Conservation (phyloP, 768 basidiomycete genomes). For the Pholiota microspora region DNA sequence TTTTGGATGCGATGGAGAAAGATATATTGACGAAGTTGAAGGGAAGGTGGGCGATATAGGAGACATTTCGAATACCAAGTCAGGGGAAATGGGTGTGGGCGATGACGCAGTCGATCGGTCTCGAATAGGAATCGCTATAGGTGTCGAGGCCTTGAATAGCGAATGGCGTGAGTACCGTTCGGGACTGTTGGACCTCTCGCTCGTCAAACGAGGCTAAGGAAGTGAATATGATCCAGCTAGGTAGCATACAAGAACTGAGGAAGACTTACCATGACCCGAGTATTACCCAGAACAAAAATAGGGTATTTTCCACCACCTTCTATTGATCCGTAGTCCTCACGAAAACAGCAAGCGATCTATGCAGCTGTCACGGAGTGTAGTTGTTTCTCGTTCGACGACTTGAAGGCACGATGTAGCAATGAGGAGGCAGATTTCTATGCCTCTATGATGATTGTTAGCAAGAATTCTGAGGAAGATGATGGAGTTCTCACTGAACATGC, state of each 20-base stretch:
- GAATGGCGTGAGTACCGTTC: conserved; percentile 18
- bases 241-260: neutral
- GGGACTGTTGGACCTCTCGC: conserved; percentile 15
- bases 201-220: conserved; percentile 15
- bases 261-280: conserved; percentile 15
- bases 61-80: conserved; percentile 56
- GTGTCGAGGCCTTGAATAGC: conserved; percentile 31
- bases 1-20: conserved; percentile 17
- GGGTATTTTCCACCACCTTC: neutral
- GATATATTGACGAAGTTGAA: conserved; percentile 17
- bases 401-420: neutral
- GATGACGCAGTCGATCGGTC: conserved; percentile 22
- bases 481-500: neutral
- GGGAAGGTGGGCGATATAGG: conserved; percentile 33
- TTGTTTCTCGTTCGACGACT: neutral
- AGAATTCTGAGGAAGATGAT: neutral
- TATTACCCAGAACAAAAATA: neutral
- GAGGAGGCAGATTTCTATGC: neutral
- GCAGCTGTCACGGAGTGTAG: no score
- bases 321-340: neutral
- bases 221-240: neutral
- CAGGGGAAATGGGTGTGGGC: conserved; percentile 36
- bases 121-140: conserved; percentile 44
- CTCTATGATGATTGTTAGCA: neutral
- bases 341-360: neutral